Conservation (phyloP, 2,329 filamentous ascomycete species). For the Sclerotinia sclerotiorum region DNA sequence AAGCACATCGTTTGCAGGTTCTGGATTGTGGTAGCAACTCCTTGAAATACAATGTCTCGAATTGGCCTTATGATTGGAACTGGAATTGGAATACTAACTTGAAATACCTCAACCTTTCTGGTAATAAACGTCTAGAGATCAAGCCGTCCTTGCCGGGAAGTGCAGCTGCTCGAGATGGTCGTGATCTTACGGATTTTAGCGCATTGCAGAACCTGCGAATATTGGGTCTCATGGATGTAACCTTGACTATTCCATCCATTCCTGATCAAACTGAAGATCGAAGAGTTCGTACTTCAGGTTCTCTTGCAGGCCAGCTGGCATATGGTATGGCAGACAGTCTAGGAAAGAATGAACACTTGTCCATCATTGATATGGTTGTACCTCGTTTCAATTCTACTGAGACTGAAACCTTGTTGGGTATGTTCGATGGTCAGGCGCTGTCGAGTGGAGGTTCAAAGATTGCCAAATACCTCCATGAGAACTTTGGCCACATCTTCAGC, state of each 20-base stretch:
- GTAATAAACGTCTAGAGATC: conserved; percentile 95
- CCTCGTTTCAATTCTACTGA: conserved; percentile 88
- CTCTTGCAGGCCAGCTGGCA: conserved; percentile 81
- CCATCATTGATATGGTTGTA: conserved; percentile 92
- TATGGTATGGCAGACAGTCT: conserved; percentile 98
- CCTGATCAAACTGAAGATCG: conserved; percentile 94
- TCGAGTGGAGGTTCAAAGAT: conserved; percentile 91
- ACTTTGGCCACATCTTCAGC: conserved; percentile 82
- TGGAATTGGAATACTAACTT: conserved; percentile 98
- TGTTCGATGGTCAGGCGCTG: conserved; percentile 93
- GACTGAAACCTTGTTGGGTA: conserved; percentile 84
- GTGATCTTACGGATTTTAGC: conserved; percentile 85
- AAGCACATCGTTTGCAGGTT: conserved; percentile 87
- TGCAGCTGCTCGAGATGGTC: conserved; percentile 64
- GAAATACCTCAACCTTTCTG: conserved; percentile 92
- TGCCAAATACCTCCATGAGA: conserved; percentile 94
- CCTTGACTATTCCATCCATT: conserved; percentile 86
- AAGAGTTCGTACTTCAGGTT: conserved; percentile 95
- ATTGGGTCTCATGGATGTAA: conserved; percentile 96
- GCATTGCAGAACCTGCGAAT: conserved; percentile 80
- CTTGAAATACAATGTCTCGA: conserved; percentile 97
- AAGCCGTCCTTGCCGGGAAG: conserved; percentile 70
- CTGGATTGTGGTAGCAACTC: conserved; percentile 94
- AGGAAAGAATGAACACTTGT: conserved; percentile 89
- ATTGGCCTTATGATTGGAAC: conserved; percentile 99